phyloP scores from a whole-genome alignment of 1,284 basidiomycete genomes.

The Pseudozyma flocculosa region DNA sequence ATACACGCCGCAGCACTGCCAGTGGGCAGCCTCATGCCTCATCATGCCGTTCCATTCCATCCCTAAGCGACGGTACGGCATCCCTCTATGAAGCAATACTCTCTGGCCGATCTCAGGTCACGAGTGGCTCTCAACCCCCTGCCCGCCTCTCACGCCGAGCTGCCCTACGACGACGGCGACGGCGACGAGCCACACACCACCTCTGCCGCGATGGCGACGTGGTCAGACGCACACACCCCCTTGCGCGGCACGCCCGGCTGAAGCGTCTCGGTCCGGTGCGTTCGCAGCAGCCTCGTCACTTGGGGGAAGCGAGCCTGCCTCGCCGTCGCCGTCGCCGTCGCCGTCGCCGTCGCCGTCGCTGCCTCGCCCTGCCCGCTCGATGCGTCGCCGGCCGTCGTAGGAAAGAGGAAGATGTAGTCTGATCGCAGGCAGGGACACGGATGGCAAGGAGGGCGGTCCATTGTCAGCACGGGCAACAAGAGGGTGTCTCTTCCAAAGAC shows the following conservation, averaged over 20 bases:
- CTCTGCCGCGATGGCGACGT: constrained; percentile 69
- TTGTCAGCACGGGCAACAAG: not conserved
- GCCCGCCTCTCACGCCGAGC: too few relatives aligned
- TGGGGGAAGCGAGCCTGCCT: constrained; percentile 48
- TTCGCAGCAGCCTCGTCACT: constrained; percentile 68
- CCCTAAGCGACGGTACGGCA: too few relatives aligned
- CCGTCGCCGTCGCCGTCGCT: not conserved
- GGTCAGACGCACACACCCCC: constrained; percentile 81
- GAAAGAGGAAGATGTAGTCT: constrained; percentile 75
- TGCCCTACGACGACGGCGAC: too few relatives aligned
- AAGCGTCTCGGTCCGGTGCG: constrained; percentile 68
- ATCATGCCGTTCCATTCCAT: too few relatives aligned
- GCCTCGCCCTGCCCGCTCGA: too few relatives aligned
- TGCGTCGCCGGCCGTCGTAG: too few relatives aligned
- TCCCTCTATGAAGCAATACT: too few relatives aligned
- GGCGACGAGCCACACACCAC: constrained; percentile 2
- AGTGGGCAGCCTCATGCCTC: too few relatives aligned
- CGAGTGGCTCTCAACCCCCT: too few relatives aligned
- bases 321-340: not conserved
- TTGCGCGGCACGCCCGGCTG: constrained; percentile 75
- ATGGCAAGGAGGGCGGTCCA: not conserved
- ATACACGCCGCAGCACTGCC: too few relatives aligned
- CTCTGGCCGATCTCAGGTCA: too few relatives aligned
- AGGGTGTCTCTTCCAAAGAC: too few relatives aligned
- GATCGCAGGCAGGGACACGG: not conserved